Conservation (phyloP, 257 asterid species). For the Buddleja alternifolia region DNA sequence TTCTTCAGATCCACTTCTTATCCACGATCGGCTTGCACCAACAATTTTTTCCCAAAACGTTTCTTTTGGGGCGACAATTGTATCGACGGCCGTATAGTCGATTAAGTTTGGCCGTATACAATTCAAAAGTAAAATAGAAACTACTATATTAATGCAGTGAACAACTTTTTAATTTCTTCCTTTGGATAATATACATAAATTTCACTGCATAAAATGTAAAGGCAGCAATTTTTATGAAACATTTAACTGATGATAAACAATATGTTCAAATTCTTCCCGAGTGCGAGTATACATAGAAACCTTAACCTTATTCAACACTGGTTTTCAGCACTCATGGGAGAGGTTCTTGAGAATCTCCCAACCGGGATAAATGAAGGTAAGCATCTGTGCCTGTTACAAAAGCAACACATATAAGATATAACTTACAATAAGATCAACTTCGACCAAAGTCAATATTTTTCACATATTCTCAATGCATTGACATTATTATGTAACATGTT, state of each 20-base stretch:
- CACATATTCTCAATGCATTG: neutral
- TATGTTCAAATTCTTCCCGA: neutral
- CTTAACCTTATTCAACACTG: neutral
- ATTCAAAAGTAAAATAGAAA: too few species aligned
- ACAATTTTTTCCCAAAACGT: neutral
- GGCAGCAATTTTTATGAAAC: neutral
- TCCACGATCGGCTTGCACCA: neutral
- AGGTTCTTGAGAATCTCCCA: constrained; percentile 67
- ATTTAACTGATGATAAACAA: neutral
- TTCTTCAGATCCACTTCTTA: neutral
- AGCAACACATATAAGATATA: neutral
- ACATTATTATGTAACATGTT: too few species aligned
- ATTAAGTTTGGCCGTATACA: neutral
- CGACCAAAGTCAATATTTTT: neutral
- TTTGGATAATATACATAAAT: neutral
- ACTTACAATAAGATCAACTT: neutral
- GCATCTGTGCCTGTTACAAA: constrained; percentile 58
- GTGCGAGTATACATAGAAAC: neutral
- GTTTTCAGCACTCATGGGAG: constrained; percentile 41
- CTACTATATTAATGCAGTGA: too few species aligned
- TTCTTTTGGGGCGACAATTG: neutral
- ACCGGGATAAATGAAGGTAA: constrained; percentile 59
- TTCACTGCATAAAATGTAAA: neutral
- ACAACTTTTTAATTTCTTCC: too few species aligned
- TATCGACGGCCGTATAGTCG: neutral